Conservation (phyloP, 805 yeast genomes). For the Cyberlindnera euphorbiae region DNA sequence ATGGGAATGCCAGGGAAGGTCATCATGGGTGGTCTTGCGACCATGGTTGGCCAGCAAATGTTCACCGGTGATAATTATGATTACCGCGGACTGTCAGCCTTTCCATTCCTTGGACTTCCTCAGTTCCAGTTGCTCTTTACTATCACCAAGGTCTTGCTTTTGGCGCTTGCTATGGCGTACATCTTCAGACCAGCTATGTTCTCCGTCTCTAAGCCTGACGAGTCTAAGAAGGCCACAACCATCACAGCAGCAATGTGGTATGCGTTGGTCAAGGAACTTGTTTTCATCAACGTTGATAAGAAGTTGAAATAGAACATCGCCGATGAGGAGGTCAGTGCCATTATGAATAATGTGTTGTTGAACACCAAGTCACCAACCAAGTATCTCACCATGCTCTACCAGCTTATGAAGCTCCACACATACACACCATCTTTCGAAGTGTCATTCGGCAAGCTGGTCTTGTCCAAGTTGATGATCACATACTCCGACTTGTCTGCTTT, state of each 20-base stretch:
- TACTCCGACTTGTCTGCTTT: constrained; percentile 18
- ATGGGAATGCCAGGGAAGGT: constrained; percentile 32
- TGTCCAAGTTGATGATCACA: constrained; percentile 19
- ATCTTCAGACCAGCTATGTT: constrained; percentile 19
- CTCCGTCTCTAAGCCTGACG: neutral
- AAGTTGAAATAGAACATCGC: constrained; percentile 9
- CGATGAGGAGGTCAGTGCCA: constrained; percentile 16
- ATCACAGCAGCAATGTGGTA: constrained; percentile 21
- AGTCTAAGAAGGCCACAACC: constrained; percentile 2
- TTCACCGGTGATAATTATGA: constrained; percentile 30
- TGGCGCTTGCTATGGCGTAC: constrained; percentile 21
- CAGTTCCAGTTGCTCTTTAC: constrained; percentile 25
- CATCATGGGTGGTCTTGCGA: constrained; percentile 46
- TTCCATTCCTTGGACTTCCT: constrained; percentile 33
- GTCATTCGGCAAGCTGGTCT: constrained; percentile 21
- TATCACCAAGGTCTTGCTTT: constrained; percentile 25
- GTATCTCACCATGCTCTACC: constrained; percentile 10
- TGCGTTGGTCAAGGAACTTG: constrained; percentile 21
- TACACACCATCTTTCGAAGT: constrained; percentile 22
- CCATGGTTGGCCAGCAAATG: constrained; percentile 36
- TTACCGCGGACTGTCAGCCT: constrained; percentile 40
- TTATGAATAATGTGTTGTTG: constrained; percentile 18
- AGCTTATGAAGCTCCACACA: constrained; percentile 17
- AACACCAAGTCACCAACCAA: constrained; percentile 1
- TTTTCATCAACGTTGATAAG: constrained; percentile 21